Base-by-base conservation (phyloP, 192 early-diverging fungal genomes). In the Coemansia sp. region DNA sequence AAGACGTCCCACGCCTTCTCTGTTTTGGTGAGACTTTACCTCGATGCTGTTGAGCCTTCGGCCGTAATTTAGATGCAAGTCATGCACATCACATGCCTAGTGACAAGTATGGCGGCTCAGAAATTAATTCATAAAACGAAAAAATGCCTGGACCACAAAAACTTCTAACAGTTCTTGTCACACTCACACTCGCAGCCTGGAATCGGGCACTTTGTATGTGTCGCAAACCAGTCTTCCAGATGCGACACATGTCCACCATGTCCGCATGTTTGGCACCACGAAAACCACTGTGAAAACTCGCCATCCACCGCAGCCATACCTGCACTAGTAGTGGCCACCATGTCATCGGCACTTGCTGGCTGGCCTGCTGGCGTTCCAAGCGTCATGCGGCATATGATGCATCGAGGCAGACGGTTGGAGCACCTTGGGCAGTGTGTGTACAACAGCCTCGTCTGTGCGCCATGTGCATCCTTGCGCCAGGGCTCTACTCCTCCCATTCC, bases 211-310 rank as follows among this genome's bases (percentile, higher is more conserved):
- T 80, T 83, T 21, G 70, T 64, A 72, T 99, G 93, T 0, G 84
- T 88, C 56, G 86, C 76, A 72, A 99, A 99, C 97, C 97, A 99
- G 42, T 91, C 84, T 34, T 86, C 72, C 80, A 99, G 86, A 67
- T 99, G 97, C 29, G 85, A 79, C 3, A 91, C 90, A 71, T 99
- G 97, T 2, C 97, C 97, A 37, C 97, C 97, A 77, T 99, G 97
- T 15, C 92, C 85, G 76, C 97, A 99, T 10, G 92, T 92, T 75
- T 96, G 95, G 78, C 97, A 99, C 97, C 97, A 99, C 15, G 94
- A 96, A 71, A 97, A 99, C 95, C 95, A 99, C 42, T 87, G 75
- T 63, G 94, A 87, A 72, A 93, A 90, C 42, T 89, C 88, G 52
- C 70, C 58, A 58, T 40, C 77, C 20, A 35, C 42, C 16, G 55